Percentiles rank a stretch among this genome's conserved stretches.
Evolutionary conservation across 2,329 filamentous ascomycete species (phyloP).

Genomic region (Arthroderma sp.): DNA sequence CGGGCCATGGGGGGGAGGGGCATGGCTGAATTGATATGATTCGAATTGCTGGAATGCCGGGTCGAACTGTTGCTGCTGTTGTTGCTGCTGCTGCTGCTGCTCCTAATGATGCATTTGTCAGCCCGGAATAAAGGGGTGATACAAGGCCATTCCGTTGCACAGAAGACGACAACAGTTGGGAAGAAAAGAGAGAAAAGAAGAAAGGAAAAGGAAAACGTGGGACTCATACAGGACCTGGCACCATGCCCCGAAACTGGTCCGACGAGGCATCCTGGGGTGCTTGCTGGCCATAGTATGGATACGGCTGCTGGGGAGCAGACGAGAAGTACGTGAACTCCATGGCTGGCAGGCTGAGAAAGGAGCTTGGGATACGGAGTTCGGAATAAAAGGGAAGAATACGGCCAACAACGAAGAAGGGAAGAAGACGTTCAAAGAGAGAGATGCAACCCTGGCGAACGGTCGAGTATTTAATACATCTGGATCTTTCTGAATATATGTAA

Average conservation of each 20-base stretch:
- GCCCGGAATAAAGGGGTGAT: background rate
- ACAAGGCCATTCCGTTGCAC: background rate
- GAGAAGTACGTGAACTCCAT: conserved; percentile 3
- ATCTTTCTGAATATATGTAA: background rate
- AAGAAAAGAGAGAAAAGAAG: background rate
- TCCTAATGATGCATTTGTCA: background rate
- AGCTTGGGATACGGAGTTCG: too few species aligned
- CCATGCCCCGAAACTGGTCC: background rate
- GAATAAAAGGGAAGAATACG: background rate
- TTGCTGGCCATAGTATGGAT: conserved; percentile 3
- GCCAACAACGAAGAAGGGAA: background rate
- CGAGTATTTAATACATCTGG: background rate
- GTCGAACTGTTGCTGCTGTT: background rate
- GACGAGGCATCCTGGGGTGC: background rate
- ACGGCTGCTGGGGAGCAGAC: background rate
- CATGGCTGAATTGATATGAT: background rate
- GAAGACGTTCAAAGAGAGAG: background rate
- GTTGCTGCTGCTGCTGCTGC: background rate
- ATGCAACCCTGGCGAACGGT: background rate
- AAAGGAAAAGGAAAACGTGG: background rate
- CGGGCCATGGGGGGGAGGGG: background rate
- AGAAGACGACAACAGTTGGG: background rate
- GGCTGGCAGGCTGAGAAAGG: background rate
- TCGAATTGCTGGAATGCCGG: conserved; percentile 1
- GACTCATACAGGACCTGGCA: background rate